Evolutionary conservation across 306 rosid genomes (phyloP), one percentile per base, ranked within the genome.

Genomic region (Castanea mollissima): DNA sequence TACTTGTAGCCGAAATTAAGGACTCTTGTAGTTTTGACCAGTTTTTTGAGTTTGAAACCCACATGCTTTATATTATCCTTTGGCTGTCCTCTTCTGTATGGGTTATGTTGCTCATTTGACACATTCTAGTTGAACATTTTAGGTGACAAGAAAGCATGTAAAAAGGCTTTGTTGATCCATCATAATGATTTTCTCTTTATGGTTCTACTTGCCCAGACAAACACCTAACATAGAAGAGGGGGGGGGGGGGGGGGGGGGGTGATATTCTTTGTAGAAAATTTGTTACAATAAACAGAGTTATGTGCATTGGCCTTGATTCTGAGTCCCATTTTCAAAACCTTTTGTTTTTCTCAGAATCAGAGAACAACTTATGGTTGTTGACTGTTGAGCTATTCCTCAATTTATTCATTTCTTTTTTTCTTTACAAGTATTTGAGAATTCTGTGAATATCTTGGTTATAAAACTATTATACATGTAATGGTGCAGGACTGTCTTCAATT

Each of bases 401-500:
- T 29, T 72, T 41, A 49, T 18, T 54, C 27, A 18, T n/a, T 49
- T 27, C 15, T 54, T 54, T 54, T 27, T 49, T 23, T 70, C 73
- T 59, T 64, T 44, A 58, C 79, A 74, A 71, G 76, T 64, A 35
- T n/a, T 63, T 35, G 4, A 64, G 46, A 79, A 65, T 49, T 58
- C 65, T 58, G 8, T 72, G 60, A 76, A 79, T 52, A 13, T 84
- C 78, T 69, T 79, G 73, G 82, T 76, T 75, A 69, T 63, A 73
- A 59, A 69, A 81, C 80, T 83, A 62, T 86, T 80, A 76, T 70
- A 12, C 69, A 19, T 78, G 35, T 73, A 80, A 69, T 75, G 80
- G 56, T 76, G 69, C 95, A 94, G 98, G 98, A 94, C 85, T 94
- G 93, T 75, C 88, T 94, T 67, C 97, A 92, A 82, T 88, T 94